These are phyloP conservation scores for Nyssa sinensis DNA, from an alignment of 148 eudicot genomes.

Conservation along the genomic window DNA sequence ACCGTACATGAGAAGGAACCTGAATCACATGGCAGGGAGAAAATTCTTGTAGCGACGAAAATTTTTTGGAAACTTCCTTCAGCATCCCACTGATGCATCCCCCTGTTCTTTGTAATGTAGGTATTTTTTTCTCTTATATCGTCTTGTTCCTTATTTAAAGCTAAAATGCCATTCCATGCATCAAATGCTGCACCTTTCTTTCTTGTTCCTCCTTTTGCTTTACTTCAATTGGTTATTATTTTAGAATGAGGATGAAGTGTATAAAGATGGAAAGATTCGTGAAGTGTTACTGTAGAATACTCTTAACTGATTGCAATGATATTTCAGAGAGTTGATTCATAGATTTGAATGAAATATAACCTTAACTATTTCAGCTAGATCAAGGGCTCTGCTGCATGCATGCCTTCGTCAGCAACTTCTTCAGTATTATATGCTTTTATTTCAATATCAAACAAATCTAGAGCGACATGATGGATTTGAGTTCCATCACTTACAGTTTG, in stretches of 20 bases:
- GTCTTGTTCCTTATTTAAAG: slow-evolving; percentile 9
- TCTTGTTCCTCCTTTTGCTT: neutral
- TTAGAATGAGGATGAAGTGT: slow-evolving; percentile 7
- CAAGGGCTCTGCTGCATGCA: neutral
- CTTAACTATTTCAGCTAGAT: neutral
- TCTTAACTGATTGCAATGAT: neutral
- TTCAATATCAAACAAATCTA: neutral
- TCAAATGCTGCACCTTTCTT: slow-evolving; percentile 6
- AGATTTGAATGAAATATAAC: neutral
- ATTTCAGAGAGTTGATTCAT: neutral
- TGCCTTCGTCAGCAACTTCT: neutral
- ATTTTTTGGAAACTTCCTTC: slow-evolving; percentile 46
- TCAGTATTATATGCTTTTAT: neutral
- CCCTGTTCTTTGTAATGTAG: slow-evolving; percentile 23
- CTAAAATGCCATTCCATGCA: slow-evolving; percentile 1
- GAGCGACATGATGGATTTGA: neutral
- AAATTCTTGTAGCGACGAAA: slow-evolving; percentile 84
- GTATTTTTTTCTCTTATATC: slow-evolving; percentile 12
- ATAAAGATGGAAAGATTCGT: slow-evolving; percentile 16
- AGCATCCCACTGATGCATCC: slow-evolving; percentile 21
- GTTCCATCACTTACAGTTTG: too few relatives aligned
- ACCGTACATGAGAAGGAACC: slow-evolving; percentile 78
- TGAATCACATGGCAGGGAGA: slow-evolving; percentile 68
- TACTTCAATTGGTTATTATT: slow-evolving; percentile 3
- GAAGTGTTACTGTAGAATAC: slow-evolving; percentile 6